Percentiles rank a stretch among this genome's conserved stretches.
Conservation (phyloP, 306 rosid genomes). For the Pyrus betulifolia region DNA sequence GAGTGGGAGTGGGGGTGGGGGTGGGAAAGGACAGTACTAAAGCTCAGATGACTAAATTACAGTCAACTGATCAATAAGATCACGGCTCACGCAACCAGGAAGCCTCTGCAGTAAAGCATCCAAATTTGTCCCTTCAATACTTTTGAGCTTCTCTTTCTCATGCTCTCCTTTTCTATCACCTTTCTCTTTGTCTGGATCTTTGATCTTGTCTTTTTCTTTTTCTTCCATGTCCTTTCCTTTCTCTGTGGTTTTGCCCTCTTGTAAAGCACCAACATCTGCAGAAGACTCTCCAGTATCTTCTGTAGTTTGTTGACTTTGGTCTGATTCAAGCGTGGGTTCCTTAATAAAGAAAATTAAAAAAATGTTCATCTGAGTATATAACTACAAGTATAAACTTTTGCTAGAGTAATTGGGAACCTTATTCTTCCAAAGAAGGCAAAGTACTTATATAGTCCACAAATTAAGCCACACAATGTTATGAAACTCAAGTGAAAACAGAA, state of each 20-base stretch:
- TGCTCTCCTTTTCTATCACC: slow-evolving; percentile 69
- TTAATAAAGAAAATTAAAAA: slow-evolving; percentile 1
- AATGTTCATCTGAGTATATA: neutral
- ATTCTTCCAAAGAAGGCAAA: neutral
- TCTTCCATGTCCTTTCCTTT: slow-evolving; percentile 72
- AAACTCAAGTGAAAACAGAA: neutral
- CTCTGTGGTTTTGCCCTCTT: slow-evolving; percentile 57
- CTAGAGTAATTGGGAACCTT: neutral
- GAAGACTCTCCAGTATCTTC: slow-evolving; percentile 52
- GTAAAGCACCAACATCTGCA: slow-evolving; percentile 43
- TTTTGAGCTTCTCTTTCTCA: slow-evolving; percentile 91
- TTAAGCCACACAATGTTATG: neutral
- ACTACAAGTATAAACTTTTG: neutral
- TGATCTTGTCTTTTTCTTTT: slow-evolving; percentile 67
- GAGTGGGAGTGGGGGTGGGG: neutral
- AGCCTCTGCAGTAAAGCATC: slow-evolving; percentile 97
- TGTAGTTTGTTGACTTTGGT: slow-evolving; percentile 48
- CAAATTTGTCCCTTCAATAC: slow-evolving; percentile 81
- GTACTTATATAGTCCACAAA: neutral
- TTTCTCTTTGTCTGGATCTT: slow-evolving; percentile 73
- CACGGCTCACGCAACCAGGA: slow-evolving; percentile 98
- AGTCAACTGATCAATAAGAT: slow-evolving; percentile 93
- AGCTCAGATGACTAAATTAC: slow-evolving; percentile 36
- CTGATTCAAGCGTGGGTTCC: slow-evolving; percentile 72
- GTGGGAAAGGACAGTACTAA: neutral